These are phyloP conservation scores for Pluteus cervinus DNA, from an alignment of 768 basidiomycete species.

Conservation along the genomic window DNA sequence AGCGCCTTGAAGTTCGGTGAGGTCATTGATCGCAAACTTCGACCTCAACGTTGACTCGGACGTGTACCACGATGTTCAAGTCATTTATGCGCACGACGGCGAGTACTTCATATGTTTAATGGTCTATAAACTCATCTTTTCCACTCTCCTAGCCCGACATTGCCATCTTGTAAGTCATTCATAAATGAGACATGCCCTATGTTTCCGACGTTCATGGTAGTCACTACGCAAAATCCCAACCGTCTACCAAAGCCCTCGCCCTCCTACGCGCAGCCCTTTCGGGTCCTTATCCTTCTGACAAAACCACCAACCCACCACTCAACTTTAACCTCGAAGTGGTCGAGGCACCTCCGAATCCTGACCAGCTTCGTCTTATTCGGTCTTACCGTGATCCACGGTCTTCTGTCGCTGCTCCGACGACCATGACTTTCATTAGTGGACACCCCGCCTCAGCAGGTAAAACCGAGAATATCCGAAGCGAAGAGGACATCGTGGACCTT, in stretches of 20 bases:
- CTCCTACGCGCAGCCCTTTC: conserved; percentile 56
- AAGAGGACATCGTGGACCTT: conserved; percentile 42
- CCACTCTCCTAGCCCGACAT: conserved; percentile 40
- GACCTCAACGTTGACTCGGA: neutral
- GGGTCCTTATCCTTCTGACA: conserved; percentile 52
- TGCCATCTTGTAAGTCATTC: conserved; percentile 53
- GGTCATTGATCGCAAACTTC: neutral
- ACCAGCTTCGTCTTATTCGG: conserved; percentile 64
- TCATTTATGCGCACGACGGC: conserved; percentile 31
- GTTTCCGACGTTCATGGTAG: conserved; percentile 25
- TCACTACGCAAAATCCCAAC: conserved; percentile 60
- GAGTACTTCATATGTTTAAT: conserved; percentile 7
- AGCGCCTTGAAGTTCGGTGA: neutral
- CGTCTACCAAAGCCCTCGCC: conserved; percentile 54
- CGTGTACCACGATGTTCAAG: conserved; percentile 23
- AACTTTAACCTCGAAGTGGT: conserved; percentile 69
- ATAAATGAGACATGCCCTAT: conserved; percentile 4
- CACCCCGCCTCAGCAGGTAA: conserved; percentile 46
- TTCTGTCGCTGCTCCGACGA: conserved; percentile 29
- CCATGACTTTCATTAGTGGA: conserved; percentile 50
- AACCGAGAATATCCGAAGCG: conserved; percentile 30
- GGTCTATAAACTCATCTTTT: neutral
- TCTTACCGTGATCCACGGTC: conserved; percentile 40
- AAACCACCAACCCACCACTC: conserved; percentile 42
- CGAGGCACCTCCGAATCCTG: conserved; percentile 57